phyloP scores from a whole-genome alignment of 2,329 filamentous ascomycete genomes.

The Tolypocladium endophyticum region DNA sequence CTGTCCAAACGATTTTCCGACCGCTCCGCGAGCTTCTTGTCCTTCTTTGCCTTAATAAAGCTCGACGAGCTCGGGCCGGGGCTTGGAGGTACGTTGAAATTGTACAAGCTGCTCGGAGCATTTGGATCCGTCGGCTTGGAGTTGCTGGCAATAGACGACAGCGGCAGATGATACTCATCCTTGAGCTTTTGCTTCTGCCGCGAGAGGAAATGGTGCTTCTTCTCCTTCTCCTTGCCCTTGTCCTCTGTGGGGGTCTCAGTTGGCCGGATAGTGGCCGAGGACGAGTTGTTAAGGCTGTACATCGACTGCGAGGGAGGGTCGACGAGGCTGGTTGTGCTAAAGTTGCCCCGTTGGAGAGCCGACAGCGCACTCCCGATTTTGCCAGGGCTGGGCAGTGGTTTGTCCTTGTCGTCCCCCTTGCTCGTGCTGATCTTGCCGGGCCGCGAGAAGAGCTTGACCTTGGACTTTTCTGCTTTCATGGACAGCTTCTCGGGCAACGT shows the following conservation, averaged over 20 bases:
- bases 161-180: conserved; percentile 60
- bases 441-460: conserved; percentile 73
- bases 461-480: conserved; percentile 55
- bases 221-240: conserved; percentile 48
- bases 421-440: conserved; percentile 61
- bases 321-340: conserved; percentile 60
- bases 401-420: conserved; percentile 56
- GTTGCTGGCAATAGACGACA: conserved; percentile 69
- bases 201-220: conserved; percentile 71
- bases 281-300: conserved; percentile 67
- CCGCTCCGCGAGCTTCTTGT: conserved; percentile 71
- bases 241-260: conserved; percentile 38
- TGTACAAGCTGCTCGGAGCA: conserved; percentile 68
- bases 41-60: conserved; percentile 77
- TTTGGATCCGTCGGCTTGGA: conserved; percentile 65
- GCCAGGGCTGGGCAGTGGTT: conserved; percentile 61
- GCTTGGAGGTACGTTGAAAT: conserved; percentile 63
- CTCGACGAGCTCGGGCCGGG: conserved; percentile 53
- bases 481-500: conserved; percentile 44
- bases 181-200: conserved; percentile 71
- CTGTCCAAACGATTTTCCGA: conserved; percentile 40
- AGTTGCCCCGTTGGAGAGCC: conserved; percentile 54
- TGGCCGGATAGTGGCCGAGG: conserved; percentile 65
- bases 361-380: conserved; percentile 59
- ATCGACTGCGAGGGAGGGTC: conserved; percentile 53